These are phyloP conservation scores for Piromyces finnis DNA, from an alignment of 192 early-diverging fungal genomes.

Conservation along the genomic window DNA sequence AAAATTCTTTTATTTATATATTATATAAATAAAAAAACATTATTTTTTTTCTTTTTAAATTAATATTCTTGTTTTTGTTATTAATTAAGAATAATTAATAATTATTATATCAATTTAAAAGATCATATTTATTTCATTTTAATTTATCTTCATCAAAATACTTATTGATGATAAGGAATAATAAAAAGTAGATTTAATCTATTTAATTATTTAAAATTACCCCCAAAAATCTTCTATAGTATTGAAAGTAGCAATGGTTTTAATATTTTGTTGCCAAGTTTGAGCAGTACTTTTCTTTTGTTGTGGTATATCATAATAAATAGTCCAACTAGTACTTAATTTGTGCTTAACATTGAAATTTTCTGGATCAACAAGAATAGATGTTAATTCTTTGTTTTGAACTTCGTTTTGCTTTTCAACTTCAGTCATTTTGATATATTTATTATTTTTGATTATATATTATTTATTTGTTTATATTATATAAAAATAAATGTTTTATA, in stretches of 20 bases:
- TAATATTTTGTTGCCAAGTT: constrained; percentile 71
- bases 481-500: too few relatives aligned
- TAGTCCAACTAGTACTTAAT: constrained; percentile 73
- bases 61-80: too few relatives aligned
- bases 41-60: too few relatives aligned
- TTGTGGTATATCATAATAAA: constrained; percentile 83
- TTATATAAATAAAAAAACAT: too few relatives aligned
- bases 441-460: too few relatives aligned
- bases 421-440: not conserved
- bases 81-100: too few relatives aligned
- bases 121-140: too few relatives aligned
- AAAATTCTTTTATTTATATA: too few relatives aligned
- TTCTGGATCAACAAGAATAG: constrained; percentile 38
- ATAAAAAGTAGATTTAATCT: not conserved
- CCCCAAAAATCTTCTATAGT: constrained; percentile 98
- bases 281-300: constrained; percentile 47
- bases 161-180: too few relatives aligned
- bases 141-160: too few relatives aligned
- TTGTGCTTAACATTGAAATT: constrained; percentile 75
- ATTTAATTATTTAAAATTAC: constrained; percentile 24
- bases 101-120: too few relatives aligned
- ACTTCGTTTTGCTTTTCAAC: not conserved
- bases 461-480: too few relatives aligned
- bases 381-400: constrained; percentile 3
- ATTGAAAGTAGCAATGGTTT: constrained; percentile 74